Evolutionary conservation across 2,329 filamentous ascomycete genomes (phyloP), one percentile per base, ranked within the genome.

Genomic region (Ascochyta rabiei): DNA sequence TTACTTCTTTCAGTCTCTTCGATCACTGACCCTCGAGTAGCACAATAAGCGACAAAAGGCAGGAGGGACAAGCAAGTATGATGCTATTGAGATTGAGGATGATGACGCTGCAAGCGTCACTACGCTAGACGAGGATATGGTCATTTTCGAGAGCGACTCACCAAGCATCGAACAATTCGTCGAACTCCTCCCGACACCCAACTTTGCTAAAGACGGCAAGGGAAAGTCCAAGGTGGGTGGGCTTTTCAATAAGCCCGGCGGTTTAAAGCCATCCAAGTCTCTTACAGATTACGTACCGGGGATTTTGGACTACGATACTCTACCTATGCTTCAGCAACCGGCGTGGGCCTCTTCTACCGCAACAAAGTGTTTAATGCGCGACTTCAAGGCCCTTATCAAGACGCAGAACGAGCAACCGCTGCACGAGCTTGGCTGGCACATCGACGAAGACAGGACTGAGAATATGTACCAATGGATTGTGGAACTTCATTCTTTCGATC

Each of bases 381-480:
- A 92, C 61, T 81, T 96, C 39, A 81, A 80, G 48, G 79, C 81
- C 8, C 77, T 93, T 0, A 76, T 89, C 30, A 83, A 84, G 53
- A 74, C 86, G 1, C 92, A 96, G 69, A 73, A 82, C 1, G 77
- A 71, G 10, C 85, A 82, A 1, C 82, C 85, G 0, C 71, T 84
- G 1, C 82, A 87, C 55, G 84, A 89, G 55, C 81, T 96, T 0
- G 93, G 93, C 15, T 96, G 92, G 91, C 91, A 91, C 68, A 86
- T 96, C 50, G 84, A 96, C 66, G 76, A 82, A 13, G 78, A 80
- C 12, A 82, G 84, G 44, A 79, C 93, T 33, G 82, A 80, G 6
- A 96, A 93, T 66, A 81, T 92, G 58, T 96, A 95, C 67, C 91
- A 96, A 67, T 96, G 92, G 92, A 91, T 96, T 54, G 86, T 96